Percentiles rank a stretch among this genome's conserved stretches.
Conservation (phyloP, 768 basidiomycete genomes). For the Tricholoma terreum region DNA sequence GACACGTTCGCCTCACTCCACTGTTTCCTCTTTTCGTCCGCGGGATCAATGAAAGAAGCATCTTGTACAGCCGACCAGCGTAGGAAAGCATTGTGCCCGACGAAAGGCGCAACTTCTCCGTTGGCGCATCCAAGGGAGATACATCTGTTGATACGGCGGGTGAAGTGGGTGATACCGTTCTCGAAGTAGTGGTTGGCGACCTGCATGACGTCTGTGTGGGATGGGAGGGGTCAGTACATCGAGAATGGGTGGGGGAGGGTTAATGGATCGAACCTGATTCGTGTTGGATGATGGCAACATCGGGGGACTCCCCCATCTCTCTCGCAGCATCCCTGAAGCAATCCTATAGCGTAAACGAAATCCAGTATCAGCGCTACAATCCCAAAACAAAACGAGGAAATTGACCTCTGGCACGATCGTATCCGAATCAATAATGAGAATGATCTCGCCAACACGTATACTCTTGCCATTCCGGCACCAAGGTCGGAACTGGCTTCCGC, state of each 20-base stretch:
- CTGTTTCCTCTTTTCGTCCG: slow-evolving; percentile 61
- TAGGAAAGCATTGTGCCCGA: slow-evolving; percentile 85
- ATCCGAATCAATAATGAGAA: slow-evolving; percentile 81
- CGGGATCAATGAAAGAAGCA: slow-evolving; percentile 66
- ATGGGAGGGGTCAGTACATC: neutral
- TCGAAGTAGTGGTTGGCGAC: slow-evolving; percentile 89
- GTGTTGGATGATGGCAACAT: slow-evolving; percentile 87
- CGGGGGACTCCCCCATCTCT: slow-evolving; percentile 75
- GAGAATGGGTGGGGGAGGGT: neutral
- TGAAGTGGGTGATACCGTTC: slow-evolving; percentile 88
- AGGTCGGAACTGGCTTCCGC: slow-evolving; percentile 50
- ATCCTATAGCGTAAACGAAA: slow-evolving; percentile 53
- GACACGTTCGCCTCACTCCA: slow-evolving; percentile 78
- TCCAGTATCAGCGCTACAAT: neutral
- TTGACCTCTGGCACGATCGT: slow-evolving; percentile 68
- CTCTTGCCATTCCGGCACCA: slow-evolving; percentile 76
- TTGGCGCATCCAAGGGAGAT: slow-evolving; percentile 79
- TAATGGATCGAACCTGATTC: slow-evolving; percentile 52
- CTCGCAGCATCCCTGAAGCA: slow-evolving; percentile 88
- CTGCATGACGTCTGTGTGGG: slow-evolving; percentile 69
- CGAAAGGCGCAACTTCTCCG: slow-evolving; percentile 80
- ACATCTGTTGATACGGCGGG: slow-evolving; percentile 80
- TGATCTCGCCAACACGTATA: slow-evolving; percentile 72
- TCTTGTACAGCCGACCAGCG: slow-evolving; percentile 88
- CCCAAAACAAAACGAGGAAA: neutral